Evolutionary conservation across 1,139 yeast genomes (phyloP), one percentile per base, ranked within the genome.

Genomic region (Nakaseomyces kungkrabaensis): DNA sequence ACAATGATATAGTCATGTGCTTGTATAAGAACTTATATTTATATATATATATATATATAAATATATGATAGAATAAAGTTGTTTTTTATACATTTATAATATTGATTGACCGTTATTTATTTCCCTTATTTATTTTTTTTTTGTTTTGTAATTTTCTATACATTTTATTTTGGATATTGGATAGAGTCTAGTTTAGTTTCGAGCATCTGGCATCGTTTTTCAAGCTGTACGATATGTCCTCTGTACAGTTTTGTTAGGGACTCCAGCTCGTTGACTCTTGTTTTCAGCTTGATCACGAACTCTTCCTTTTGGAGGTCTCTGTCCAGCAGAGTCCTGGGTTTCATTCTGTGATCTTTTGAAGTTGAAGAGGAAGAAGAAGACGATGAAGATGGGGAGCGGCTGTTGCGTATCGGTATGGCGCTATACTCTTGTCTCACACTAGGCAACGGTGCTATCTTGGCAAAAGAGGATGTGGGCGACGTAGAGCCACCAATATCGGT

Each of bases 201-300:
- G 45, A 58, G 46, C 26, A 47, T 31, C 32, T 53, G 51, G 49
- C 64, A 61, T 51, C 55, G 60, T 41, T 55, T 57, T 45, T 90
- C 96, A 55, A 90, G 73, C 63, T 89, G 96, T 68, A 78, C 73
- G 46, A 90, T 85, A 59, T 95, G 77, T 5, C 94, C 79, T 57
- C 87, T 77, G 71, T 87, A 86, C 55, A 90, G 73, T 62, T 90
- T 97, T 61, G 89, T 88, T 43, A 90, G 96, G 46, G 90, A 74
- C 65, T 92, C 97, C 53, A 90, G 74, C 64, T 90, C 97, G 13
- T 88, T 81, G 32, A 89, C 86, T 51, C 95, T 73, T 0, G 95
- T 87, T 55, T 79, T 78, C 54, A 88, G 70, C 40, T 75, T 72
- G 26, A 79, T 78, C 13, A 75, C 70, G 54, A 77, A 82, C 56